Conservation (phyloP, 2,329 filamentous ascomycete genomes). For the Paraphaeosphaeria minitans region DNA sequence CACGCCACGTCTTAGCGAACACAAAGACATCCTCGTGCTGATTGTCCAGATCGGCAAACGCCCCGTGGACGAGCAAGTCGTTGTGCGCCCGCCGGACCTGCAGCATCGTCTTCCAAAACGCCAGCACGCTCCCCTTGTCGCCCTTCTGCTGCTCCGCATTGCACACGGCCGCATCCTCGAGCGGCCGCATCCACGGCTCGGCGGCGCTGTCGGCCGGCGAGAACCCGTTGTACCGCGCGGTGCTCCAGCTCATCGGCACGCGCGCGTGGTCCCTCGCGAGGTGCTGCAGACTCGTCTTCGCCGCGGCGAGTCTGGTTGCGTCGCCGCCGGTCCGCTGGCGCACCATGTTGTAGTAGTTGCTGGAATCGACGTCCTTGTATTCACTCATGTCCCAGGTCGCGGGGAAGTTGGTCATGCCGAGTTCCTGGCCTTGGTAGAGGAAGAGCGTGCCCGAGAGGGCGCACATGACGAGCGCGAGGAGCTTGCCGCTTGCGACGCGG, state of each 20-base stretch:
- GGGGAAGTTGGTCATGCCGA: constrained; percentile 58
- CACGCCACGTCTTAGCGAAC: constrained; percentile 43
- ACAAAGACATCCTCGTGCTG: constrained; percentile 63
- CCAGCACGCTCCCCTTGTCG: constrained; percentile 56
- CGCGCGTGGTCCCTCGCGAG: constrained; percentile 69
- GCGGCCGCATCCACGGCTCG: constrained; percentile 65
- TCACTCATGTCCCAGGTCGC: constrained; percentile 51
- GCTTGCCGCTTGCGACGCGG: constrained; percentile 54
- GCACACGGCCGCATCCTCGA: constrained; percentile 59
- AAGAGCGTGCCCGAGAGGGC: constrained; percentile 57
- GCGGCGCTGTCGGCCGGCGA: constrained; percentile 51
- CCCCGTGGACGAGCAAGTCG: constrained; percentile 66
- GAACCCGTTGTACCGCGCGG: constrained; percentile 64
- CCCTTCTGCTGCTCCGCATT: constrained; percentile 62
- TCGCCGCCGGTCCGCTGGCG: constrained; percentile 32
- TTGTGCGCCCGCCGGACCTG: constrained; percentile 60
- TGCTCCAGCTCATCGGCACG: constrained; percentile 72
- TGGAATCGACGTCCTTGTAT: constrained; percentile 59
- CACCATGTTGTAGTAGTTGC: constrained; percentile 57
- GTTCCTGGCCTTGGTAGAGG: constrained; percentile 58
- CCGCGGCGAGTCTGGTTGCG: constrained; percentile 50
- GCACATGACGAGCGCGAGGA: constrained; percentile 55
- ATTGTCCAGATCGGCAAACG: constrained; percentile 59
- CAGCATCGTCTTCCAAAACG: constrained; percentile 66
- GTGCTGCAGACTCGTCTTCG: constrained; percentile 60